A percentile compares a stretch with the other conserved stretches of the same genome.
Conservation (phyloP, 108 stramenopile genomes). For the Discostella pseudostelligera region DNA sequence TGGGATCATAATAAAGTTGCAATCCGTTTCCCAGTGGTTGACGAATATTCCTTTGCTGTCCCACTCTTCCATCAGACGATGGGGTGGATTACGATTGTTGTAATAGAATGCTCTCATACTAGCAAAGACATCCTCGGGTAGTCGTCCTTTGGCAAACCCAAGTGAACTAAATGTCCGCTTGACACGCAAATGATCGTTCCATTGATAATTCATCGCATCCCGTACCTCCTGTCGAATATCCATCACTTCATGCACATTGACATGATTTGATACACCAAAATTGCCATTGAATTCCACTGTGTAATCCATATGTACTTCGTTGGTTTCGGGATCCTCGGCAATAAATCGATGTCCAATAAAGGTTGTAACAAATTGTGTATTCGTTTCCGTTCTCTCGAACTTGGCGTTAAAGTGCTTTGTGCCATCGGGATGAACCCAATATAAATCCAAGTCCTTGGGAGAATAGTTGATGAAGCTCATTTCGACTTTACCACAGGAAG, state of each 20-base stretch:
- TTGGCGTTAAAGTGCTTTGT: constrained; percentile 14
- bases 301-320: constrained; percentile 37
- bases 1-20: constrained; percentile 72
- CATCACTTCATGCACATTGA: constrained; percentile 28
- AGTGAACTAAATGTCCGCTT: constrained; percentile 63
- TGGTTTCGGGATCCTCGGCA: constrained; percentile 40
- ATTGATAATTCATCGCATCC: constrained; percentile 43
- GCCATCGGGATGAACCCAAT: constrained; percentile 47
- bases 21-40: constrained; percentile 88
- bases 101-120: constrained; percentile 82
- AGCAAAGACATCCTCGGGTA: constrained; percentile 72
- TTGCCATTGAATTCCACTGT: constrained; percentile 50
- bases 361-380: constrained; percentile 55
- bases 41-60: constrained; percentile 74
- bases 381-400: constrained; percentile 50
- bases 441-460: constrained; percentile 38
- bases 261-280: constrained; percentile 53
- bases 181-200: constrained; percentile 54
- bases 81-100: constrained; percentile 64
- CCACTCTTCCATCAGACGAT: constrained; percentile 78
- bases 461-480: constrained; percentile 63
- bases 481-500: constrained; percentile 50
- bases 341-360: constrained; percentile 62
- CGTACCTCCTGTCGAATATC: constrained; percentile 55
- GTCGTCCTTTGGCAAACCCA: constrained; percentile 65